Evolutionary conservation across 1,139 yeast genomes (phyloP), one percentile per base, ranked within the genome.

Genomic region (Saccharomyces hybrid): DNA sequence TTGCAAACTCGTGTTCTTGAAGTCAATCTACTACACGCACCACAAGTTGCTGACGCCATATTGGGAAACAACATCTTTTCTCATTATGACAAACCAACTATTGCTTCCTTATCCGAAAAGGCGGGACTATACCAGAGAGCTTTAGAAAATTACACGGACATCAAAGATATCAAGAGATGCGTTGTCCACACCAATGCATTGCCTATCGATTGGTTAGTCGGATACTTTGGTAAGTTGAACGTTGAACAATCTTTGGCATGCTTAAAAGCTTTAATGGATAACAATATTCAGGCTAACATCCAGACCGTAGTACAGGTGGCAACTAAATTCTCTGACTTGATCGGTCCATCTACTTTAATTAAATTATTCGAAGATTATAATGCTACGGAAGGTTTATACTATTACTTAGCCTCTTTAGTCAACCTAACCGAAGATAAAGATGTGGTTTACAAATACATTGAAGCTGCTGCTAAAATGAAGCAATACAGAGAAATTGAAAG

Each of bases 41-140:
- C 99, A 51, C 99, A 95, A 78, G 99, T 95, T 55, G 99, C 99
- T 47, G 99, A 95, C 74, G 99, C 99, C 20, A 95, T 93, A 62
- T 80, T 93, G 68, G 97, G 98, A 57, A 93, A 93, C 72, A 85
- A 85, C 58, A 91, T 93, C 90, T 95, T 95, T 74, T 84, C 93
- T 61, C 97, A 91, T 69, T 93, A 89, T 72, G 99, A 93, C 72
- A 88, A 89, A 65, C 91, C 96, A 64, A 84, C 95, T 47, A 85
- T 93, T 69, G 99, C 98, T 38, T 81, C 85, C 59, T 79, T 95
- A 61, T 84, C 96, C 73, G 99, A 93, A 73, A 89, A 89, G 74
- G 91, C 96, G 16, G 98, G 97, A 20, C 80, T 93, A 62, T 84
- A 79, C 71, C 97, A 91, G 78, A 84, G 96, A 69, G 98, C 99